Evolutionary conservation across 1,139 yeast species (phyloP).

Genomic region (Sugiyamaella novakii): DNA sequence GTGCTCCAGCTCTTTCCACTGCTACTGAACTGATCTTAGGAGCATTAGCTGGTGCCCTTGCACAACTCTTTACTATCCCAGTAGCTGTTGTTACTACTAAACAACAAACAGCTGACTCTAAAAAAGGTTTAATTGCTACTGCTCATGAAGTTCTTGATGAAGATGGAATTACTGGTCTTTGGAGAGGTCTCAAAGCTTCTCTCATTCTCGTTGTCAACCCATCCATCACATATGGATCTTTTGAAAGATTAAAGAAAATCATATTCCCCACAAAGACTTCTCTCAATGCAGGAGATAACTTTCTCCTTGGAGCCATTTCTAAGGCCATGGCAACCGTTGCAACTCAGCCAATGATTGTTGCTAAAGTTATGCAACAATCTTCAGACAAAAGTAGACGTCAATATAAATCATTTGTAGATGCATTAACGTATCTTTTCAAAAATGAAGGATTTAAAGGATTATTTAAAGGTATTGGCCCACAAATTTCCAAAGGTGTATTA

Average conservation of each 20-base stretch:
- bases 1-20: conserved; percentile 49
- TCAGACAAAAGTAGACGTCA: conserved; percentile 38
- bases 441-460: conserved; percentile 57
- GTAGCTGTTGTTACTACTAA: conserved; percentile 80
- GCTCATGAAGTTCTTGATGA: conserved; percentile 61
- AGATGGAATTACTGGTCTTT: conserved; percentile 71
- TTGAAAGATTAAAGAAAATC: conserved; percentile 64
- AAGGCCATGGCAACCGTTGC: conserved; percentile 78
- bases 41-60: conserved; percentile 81
- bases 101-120: conserved; percentile 58
- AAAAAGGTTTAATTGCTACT: conserved; percentile 47
- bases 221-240: conserved; percentile 83
- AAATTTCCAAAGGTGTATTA: conserved; percentile 75
- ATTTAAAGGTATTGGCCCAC: conserved; percentile 84
- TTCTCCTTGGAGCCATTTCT: conserved; percentile 73
- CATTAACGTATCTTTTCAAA: conserved; percentile 52
- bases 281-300: conserved; percentile 68
- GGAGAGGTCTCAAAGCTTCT: conserved; percentile 85
- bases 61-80: conserved; percentile 82
- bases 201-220: conserved; percentile 81
- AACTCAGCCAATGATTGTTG: conserved; percentile 84
- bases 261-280: conserved; percentile 52
- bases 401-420: conserved; percentile 56
- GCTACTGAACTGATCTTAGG: conserved; percentile 76
- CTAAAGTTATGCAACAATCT: conserved; percentile 80